A percentile compares a stretch with the other conserved stretches of the same genome.
phyloP scores from a whole-genome alignment of 352 stramenopile species.

The Phytophthora megakarya region DNA sequence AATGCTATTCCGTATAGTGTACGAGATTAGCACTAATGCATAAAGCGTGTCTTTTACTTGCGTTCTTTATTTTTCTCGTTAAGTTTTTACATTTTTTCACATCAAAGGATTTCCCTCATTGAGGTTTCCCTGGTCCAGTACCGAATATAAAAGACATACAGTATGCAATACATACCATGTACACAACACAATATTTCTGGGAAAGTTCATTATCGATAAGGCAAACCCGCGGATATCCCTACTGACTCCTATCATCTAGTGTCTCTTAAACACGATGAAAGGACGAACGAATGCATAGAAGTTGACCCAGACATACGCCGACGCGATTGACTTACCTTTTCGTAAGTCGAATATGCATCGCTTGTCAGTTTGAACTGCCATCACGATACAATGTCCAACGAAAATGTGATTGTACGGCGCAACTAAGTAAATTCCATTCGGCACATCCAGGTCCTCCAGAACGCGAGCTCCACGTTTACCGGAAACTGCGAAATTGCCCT shows the following conservation, averaged over 20 bases:
- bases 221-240: slow-evolving; percentile 7
- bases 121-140: slow-evolving; percentile 18
- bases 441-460: no score
- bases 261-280: slow-evolving; percentile 1
- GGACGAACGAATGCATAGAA: no score
- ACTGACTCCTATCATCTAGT: slow-evolving; percentile 14
- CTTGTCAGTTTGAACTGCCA: no score
- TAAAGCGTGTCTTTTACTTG: slow-evolving; percentile 1
- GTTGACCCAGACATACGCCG: no score
- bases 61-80: slow-evolving; percentile 8
- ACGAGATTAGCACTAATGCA: slow-evolving; percentile 1
- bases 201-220: slow-evolving; percentile 9
- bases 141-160: slow-evolving; percentile 6
- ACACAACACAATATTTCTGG: not conserved
- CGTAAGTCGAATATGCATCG: no score
- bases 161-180: not conserved
- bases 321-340: no score
- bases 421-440: no score
- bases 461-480: no score
- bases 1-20: not conserved
- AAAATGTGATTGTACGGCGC: no score
- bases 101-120: slow-evolving; percentile 4
- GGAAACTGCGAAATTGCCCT: no score
- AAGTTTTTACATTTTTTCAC: slow-evolving; percentile 2
- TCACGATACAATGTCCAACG: no score